Base-by-base conservation (phyloP, 2,329 filamentous ascomycete species). In the Aureobasidium pullulans region DNA sequence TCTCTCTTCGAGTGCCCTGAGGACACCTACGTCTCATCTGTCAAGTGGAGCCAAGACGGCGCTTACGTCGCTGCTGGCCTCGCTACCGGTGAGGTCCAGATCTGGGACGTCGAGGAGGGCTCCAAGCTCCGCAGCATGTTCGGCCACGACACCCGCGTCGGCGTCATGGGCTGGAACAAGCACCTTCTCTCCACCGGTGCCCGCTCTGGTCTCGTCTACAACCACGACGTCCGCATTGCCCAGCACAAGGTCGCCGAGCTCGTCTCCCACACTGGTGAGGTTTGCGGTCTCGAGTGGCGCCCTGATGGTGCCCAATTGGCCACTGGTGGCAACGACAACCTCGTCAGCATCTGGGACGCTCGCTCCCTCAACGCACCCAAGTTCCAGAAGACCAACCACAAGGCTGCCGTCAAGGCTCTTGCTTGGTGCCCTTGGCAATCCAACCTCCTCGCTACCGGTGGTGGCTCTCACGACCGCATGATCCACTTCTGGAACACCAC, bases 401-500 rank as follows among this genome's bases (percentile, higher is more conserved):
- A 94, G 76, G 94, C 94, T 60, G 94, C 94, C 46, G 92, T 99
- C 77, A 99, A 99, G 84, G 94, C 94, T 61, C 84, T 99, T 47
- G 89, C 91, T 64, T 99, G 94, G 94, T 99, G 94, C 81, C 94
- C 94, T 44, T 99, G 94, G 94, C 94, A 96, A 79, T 86, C 90
- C 75, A 97, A 96, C 81, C 85, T 97, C 52, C 87, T 99, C 49
- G 94, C 94, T 60, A 97, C 94, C 44, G 94, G 94, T 60, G 94
- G 94, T 70, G 94, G 94, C 66, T 95, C 90, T 44, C 95, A 96
- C 75, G 94, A 99, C 73, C 89, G 91, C 67, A 89, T 96, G 77
- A 99, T 99, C 75, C 94, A 99, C 81, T 99, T 99, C 84, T 99
- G 94, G 94, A 99, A 99, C 83, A 95, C 92, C 48, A 97, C 94